Evolutionary conservation across 257 asterid genomes (phyloP).

Genomic region (Misopates orontium): DNA sequence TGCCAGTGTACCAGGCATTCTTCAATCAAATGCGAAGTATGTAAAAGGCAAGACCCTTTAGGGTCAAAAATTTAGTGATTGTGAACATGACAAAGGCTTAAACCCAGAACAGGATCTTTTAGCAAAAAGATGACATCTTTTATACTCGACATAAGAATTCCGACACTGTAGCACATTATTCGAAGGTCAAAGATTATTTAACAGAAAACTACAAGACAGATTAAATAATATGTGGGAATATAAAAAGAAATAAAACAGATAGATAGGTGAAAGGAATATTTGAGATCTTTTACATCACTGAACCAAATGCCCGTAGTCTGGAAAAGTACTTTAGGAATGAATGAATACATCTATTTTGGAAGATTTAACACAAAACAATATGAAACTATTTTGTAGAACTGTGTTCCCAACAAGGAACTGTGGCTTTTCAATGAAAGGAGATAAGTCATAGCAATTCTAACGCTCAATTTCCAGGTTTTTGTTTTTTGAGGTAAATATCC

Average conservation of each 20-base stretch:
- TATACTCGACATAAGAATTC: constrained; percentile 13
- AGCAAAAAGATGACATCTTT: not conserved
- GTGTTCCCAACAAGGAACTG: not conserved
- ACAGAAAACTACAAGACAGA: too few relatives aligned
- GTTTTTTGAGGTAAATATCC: not conserved
- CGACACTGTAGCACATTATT: not conserved
- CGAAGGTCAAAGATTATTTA: too few relatives aligned
- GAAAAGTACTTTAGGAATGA: too few relatives aligned
- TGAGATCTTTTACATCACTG: too few relatives aligned
- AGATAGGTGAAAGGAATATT: too few relatives aligned
- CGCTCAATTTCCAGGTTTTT: constrained; percentile 3
- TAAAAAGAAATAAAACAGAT: too few relatives aligned
- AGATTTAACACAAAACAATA: too few relatives aligned
- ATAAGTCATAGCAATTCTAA: not conserved
- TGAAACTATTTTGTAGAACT: too few relatives aligned
- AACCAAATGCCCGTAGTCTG: too few relatives aligned
- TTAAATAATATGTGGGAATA: too few relatives aligned
- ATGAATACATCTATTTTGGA: too few relatives aligned
- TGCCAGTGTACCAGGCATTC: constrained; percentile 19
- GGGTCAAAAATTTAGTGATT: not conserved
- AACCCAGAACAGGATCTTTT: not conserved
- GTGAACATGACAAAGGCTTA: too few relatives aligned
- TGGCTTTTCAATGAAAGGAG: not conserved
- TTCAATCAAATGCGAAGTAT: not conserved
- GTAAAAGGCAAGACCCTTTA: constrained; percentile 6